These are phyloP conservation scores for Salix udensis DNA, from an alignment of 345 rosid species.

Conservation along the genomic window DNA sequence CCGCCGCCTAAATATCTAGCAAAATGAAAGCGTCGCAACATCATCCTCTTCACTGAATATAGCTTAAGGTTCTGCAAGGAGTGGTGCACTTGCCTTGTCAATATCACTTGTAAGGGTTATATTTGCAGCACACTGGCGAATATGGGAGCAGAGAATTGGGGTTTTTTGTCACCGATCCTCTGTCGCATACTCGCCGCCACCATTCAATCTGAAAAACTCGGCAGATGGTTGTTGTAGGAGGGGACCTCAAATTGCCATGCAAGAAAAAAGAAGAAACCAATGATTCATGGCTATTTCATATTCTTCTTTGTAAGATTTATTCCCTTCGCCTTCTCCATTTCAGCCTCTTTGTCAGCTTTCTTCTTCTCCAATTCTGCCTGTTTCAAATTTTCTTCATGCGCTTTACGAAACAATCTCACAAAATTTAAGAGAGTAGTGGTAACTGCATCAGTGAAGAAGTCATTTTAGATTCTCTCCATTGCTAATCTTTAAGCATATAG, in stretches of 20 bases:
- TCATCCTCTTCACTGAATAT: neutral
- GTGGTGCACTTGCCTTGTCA: constrained; percentile 3
- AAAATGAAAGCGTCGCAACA: neutral
- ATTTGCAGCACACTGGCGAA: neutral
- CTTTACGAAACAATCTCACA: constrained; percentile 78
- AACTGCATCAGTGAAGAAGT: constrained; percentile 48
- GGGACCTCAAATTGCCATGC: constrained; percentile 19
- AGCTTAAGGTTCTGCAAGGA: constrained; percentile 15
- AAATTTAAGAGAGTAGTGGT: constrained; percentile 79
- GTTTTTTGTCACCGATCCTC: constrained; percentile 16
- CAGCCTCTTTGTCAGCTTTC: constrained; percentile 90
- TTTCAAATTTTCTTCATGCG: constrained; percentile 89
- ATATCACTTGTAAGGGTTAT: constrained; percentile 12
- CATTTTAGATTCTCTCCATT: constrained; percentile 2
- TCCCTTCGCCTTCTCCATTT: constrained; percentile 84
- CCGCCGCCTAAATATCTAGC: neutral
- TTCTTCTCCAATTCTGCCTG: constrained; percentile 89
- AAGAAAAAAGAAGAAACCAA: constrained; percentile 10
- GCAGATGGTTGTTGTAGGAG: constrained; percentile 24
- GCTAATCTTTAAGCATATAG: neutral
- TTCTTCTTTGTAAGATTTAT: constrained; percentile 54
- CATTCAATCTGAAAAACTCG: constrained; percentile 6
- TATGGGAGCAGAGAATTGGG: constrained; percentile 7
- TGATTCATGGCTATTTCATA: constrained; percentile 40
- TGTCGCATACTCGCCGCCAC: constrained; percentile 11